Percentiles rank a stretch among this genome's conserved stretches.
Evolutionary conservation across 2,329 filamentous ascomycete species (phyloP).

Genomic region (Eutypa lata): DNA sequence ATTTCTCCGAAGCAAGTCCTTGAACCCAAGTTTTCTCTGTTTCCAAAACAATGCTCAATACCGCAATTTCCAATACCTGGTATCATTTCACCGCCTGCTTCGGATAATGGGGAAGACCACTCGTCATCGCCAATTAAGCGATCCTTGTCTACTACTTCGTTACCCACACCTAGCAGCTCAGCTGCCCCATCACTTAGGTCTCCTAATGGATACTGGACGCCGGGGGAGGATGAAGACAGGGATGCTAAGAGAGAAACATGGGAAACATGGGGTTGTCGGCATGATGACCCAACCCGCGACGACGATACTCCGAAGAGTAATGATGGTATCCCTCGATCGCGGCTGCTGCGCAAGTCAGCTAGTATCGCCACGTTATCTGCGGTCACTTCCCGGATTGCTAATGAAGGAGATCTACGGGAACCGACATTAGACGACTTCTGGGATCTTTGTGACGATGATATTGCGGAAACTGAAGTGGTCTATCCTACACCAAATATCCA

Average conservation of each 20-base stretch:
- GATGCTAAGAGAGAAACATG: slow-evolving; percentile 2
- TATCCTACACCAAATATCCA: slow-evolving; percentile 11
- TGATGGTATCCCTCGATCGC: slow-evolving; percentile 10
- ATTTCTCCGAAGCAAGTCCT: slow-evolving; percentile 2
- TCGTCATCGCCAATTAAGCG: slow-evolving; percentile 5
- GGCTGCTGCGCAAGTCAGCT: slow-evolving; percentile 20
- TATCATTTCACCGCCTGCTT: slow-evolving; percentile 17
- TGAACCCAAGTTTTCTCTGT: slow-evolving; percentile 8
- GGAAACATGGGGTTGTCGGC: slow-evolving; percentile 24
- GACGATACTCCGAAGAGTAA: slow-evolving; percentile 2
- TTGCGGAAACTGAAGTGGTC: slow-evolving; percentile 42
- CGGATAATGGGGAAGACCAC: slow-evolving; percentile 15
- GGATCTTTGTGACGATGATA: slow-evolving; percentile 54
- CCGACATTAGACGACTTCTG: slow-evolving; percentile 54
- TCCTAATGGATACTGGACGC: background rate
- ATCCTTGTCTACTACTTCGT: slow-evolving; percentile 12
- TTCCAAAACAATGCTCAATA: slow-evolving; percentile 11
- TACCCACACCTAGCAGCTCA: slow-evolving; percentile 10
- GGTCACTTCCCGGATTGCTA: slow-evolving; percentile 16
- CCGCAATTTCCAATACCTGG: slow-evolving; percentile 3
- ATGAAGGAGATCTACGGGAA: slow-evolving; percentile 42
- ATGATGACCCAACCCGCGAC: slow-evolving; percentile 12
- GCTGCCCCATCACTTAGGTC: slow-evolving; percentile 6
- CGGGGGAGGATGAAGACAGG: background rate
- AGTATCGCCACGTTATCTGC: slow-evolving; percentile 26